phyloP scores from a whole-genome alignment of 768 basidiomycete species.

The Tephrocybe rancida region DNA sequence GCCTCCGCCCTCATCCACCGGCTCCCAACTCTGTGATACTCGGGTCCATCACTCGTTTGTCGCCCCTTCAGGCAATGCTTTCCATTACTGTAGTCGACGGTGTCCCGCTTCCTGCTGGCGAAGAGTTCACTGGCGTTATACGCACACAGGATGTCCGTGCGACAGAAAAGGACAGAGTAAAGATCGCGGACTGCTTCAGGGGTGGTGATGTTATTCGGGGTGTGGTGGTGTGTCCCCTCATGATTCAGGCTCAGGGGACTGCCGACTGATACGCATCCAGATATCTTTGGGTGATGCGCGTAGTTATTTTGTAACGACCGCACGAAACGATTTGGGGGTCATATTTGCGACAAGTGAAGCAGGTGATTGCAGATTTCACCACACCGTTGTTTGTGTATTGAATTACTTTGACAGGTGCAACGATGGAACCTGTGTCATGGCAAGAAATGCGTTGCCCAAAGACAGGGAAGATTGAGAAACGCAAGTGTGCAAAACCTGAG shows the following conservation, averaged over 20 bases:
- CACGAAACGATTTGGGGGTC: slow-evolving; percentile 87
- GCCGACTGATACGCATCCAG: slow-evolving; percentile 36
- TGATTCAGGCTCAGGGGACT: background rate
- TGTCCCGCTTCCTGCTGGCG: slow-evolving; percentile 76
- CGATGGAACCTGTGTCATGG: slow-evolving; percentile 88
- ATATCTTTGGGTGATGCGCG: slow-evolving; percentile 91
- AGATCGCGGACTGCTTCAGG: slow-evolving; percentile 88
- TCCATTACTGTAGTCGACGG: slow-evolving; percentile 89
- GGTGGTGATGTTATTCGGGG: slow-evolving; percentile 91
- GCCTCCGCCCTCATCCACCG: slow-evolving; percentile 73
- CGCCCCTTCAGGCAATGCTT: slow-evolving; percentile 80
- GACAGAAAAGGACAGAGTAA: slow-evolving; percentile 88
- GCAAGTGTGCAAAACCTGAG: slow-evolving; percentile 89
- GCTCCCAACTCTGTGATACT: slow-evolving; percentile 75
- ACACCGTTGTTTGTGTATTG: background rate
- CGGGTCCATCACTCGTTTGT: slow-evolving; percentile 81
- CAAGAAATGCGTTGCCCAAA: slow-evolving; percentile 88
- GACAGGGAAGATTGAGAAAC: slow-evolving; percentile 76
- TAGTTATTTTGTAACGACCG: slow-evolving; percentile 91
- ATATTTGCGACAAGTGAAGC: slow-evolving; percentile 90
- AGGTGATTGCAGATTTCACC: slow-evolving; percentile 43
- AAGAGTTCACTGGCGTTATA: slow-evolving; percentile 90
- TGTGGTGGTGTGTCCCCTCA: slow-evolving; percentile 64
- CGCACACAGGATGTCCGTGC: slow-evolving; percentile 87
- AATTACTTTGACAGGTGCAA: slow-evolving; percentile 52